Percentiles rank a stretch among this genome's conserved stretches.
phyloP scores from a whole-genome alignment of 768 basidiomycete species.

The Naganishia onofrii region DNA sequence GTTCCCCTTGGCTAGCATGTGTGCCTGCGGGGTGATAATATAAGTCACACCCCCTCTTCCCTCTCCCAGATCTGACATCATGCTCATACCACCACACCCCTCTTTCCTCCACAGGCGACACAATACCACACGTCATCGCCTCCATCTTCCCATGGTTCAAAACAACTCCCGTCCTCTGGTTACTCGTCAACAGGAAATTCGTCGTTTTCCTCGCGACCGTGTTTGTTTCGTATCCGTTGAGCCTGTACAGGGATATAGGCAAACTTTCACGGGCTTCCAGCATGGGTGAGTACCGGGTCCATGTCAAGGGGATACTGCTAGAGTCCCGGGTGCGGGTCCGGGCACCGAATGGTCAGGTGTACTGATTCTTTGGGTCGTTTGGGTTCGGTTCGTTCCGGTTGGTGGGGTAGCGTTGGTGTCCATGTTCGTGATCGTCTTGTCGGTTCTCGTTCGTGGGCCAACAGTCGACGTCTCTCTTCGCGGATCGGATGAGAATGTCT shows the following conservation, averaged over 20 bases:
- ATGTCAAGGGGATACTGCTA: too few species aligned
- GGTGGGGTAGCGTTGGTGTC: conserved; percentile 53
- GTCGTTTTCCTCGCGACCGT: conserved; percentile 82
- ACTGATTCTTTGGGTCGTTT: too few species aligned
- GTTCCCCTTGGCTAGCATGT: conserved; percentile 62
- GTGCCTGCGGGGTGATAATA: conserved; percentile 95
- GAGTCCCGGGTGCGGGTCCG: too few species aligned
- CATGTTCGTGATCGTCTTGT: conserved; percentile 86
- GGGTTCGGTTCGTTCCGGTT: neutral
- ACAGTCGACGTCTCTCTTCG: conserved; percentile 69
- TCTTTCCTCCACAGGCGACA: conserved; percentile 84
- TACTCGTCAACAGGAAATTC: conserved; percentile 82
- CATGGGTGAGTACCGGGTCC: conserved; percentile 63
- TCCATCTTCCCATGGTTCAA: conserved; percentile 70
- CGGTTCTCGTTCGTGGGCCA: conserved; percentile 79
- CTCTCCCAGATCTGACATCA: conserved; percentile 1
- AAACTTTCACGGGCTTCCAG: conserved; percentile 90
- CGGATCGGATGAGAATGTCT: conserved; percentile 71
- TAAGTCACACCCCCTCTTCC: conserved; percentile 50
- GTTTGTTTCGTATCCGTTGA: conserved; percentile 88
- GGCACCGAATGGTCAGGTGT: too few species aligned
- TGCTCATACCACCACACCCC: neutral
- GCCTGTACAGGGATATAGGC: conserved; percentile 94
- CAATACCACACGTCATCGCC: conserved; percentile 88
- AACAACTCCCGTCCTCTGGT: conserved; percentile 67